A percentile compares a stretch with the other conserved stretches of the same genome.
Conservation (phyloP, 2,329 filamentous ascomycete genomes). For the Ophiostoma sp. region DNA sequence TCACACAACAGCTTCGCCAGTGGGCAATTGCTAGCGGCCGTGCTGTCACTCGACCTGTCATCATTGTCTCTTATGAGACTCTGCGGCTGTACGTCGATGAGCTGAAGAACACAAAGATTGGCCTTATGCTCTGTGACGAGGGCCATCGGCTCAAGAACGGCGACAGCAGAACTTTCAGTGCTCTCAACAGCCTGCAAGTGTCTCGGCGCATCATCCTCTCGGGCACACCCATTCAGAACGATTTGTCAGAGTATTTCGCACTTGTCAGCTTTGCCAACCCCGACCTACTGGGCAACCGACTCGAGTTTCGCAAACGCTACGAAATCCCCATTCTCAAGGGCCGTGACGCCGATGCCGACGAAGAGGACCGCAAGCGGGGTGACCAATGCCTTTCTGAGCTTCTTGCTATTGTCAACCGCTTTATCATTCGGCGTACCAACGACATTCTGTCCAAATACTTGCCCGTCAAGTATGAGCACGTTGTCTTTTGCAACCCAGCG, state of each 20-base stretch:
- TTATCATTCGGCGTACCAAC: conserved; percentile 96
- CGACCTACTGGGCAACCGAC: conserved; percentile 77
- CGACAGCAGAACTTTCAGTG: conserved; percentile 90
- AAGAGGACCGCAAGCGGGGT: conserved; percentile 73
- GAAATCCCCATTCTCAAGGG: conserved; percentile 89
- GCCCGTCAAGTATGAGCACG: conserved; percentile 97
- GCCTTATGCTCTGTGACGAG: conserved; percentile 90
- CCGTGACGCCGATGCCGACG: conserved; percentile 82
- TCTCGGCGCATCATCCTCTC: conserved; percentile 88
- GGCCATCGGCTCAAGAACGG: conserved; percentile 95
- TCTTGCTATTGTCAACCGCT: conserved; percentile 85
- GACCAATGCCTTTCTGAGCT: conserved; percentile 79
- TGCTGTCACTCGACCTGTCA: conserved; percentile 79
- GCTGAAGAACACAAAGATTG: conserved; percentile 83
- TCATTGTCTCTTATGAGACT: conserved; percentile 97
- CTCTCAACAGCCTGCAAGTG: conserved; percentile 85
- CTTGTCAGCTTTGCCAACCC: conserved; percentile 96
- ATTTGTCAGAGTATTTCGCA: conserved; percentile 95
- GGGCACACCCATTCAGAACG: conserved; percentile 96
- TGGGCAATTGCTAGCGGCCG: conserved; percentile 93
- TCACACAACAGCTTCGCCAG: conserved; percentile 83
- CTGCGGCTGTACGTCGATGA: conserved; percentile 85
- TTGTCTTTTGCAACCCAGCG: conserved; percentile 93
- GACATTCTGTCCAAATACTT: conserved; percentile 97
- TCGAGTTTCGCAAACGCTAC: conserved; percentile 89